phyloP scores from a whole-genome alignment of 768 basidiomycete species.

The Podaxis sp. region DNA sequence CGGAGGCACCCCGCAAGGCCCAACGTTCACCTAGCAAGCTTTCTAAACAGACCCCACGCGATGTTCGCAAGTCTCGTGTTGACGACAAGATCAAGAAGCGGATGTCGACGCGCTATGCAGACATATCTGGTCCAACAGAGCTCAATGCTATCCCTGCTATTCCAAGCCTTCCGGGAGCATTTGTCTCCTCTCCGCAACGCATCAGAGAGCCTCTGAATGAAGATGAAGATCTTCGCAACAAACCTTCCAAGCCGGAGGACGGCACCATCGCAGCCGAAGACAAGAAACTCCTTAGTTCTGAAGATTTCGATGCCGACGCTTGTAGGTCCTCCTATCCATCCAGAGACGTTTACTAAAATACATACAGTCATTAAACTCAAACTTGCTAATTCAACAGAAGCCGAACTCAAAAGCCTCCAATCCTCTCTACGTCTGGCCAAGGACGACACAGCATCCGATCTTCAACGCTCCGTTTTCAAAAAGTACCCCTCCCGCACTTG shows the following conservation, averaged over 20 bases:
- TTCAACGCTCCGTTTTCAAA: conserved; percentile 93
- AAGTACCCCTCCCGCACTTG: conserved; percentile 48
- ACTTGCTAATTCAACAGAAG: conserved; percentile 85
- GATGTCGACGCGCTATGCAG: conserved; percentile 92
- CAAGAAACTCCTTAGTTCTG: conserved; percentile 62
- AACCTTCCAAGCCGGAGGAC: conserved; percentile 8
- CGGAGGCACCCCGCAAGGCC: conserved; percentile 39
- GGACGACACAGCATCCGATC: conserved; percentile 68
- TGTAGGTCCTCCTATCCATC: conserved; percentile 51
- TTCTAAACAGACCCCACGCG: conserved; percentile 32
- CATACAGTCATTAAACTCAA: conserved; percentile 65
- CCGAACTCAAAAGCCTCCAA: conserved; percentile 71
- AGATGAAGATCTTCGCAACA: conserved; percentile 47
- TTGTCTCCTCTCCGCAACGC: conserved; percentile 13
- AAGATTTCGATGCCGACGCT: conserved; percentile 82
- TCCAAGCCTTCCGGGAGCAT: conserved; percentile 20
- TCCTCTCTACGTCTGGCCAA: conserved; percentile 69
- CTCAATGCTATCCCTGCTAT: conserved; percentile 44
- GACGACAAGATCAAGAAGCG: conserved; percentile 96
- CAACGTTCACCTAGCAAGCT: conserved; percentile 29
- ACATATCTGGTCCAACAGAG: conserved; percentile 70
- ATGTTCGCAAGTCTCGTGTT: conserved; percentile 50
- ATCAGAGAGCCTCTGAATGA: conserved; percentile 18
- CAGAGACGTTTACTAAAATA: neutral
- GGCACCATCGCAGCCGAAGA: conserved; percentile 43